Evolutionary conservation across 2,329 filamentous ascomycete genomes (phyloP).

Genomic region (Pseudonectria foliicola): DNA sequence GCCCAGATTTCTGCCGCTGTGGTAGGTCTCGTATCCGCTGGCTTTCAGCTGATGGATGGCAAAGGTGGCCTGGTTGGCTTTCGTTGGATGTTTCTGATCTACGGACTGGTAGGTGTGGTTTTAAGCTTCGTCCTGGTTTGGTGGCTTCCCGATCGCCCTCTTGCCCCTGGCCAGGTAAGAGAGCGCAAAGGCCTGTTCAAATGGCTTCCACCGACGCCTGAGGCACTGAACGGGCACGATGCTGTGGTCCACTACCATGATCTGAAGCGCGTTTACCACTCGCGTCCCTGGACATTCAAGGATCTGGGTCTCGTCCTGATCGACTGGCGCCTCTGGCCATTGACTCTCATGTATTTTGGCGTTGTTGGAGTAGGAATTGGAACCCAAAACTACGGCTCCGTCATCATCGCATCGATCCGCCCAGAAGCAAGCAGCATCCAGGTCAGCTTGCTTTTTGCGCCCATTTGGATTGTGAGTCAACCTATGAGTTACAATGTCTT

Average conservation of each 20-base stretch:
- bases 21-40: constrained; percentile 81
- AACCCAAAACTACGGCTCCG: constrained; percentile 78
- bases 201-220: constrained; percentile 62
- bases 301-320: constrained; percentile 66
- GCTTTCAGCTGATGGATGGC: constrained; percentile 88
- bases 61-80: constrained; percentile 69
- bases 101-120: constrained; percentile 66
- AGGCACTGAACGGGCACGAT: constrained; percentile 70
- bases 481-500: not conserved
- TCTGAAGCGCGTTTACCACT: constrained; percentile 71
- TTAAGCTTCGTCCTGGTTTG: constrained; percentile 70
- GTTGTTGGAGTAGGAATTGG: constrained; percentile 90
- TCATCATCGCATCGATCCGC: constrained; percentile 78
- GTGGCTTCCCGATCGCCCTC: constrained; percentile 84
- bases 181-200: constrained; percentile 45
- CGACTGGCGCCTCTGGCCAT: constrained; percentile 84
- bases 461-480: constrained; percentile 76
- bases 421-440: constrained; percentile 64
- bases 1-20: constrained; percentile 84
- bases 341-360: constrained; percentile 88
- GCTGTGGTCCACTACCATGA: constrained; percentile 78
- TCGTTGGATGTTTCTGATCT: constrained; percentile 89
- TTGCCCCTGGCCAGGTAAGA: constrained; percentile 60
- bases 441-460: constrained; percentile 76
- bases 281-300: constrained; percentile 61